A percentile compares a stretch with the other conserved stretches of the same genome.
phyloP scores from a whole-genome alignment of 1,139 yeast species.

The Petasospora fabianii region DNA sequence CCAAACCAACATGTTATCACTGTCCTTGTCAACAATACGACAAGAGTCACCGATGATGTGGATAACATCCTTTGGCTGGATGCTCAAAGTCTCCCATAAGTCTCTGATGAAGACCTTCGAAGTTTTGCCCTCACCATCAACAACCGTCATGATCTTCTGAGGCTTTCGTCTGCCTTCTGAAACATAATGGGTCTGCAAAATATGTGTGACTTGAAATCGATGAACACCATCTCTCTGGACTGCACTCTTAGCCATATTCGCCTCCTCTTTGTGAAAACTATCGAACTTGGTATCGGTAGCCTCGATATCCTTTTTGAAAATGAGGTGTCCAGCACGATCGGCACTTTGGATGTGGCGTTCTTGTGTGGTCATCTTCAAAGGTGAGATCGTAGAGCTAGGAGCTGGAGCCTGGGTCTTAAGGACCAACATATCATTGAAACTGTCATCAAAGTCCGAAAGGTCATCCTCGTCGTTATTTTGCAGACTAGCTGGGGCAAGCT shows the following conservation, averaged over 20 bases:
- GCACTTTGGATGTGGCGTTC: constrained; percentile 21
- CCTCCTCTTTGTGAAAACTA: constrained; percentile 16
- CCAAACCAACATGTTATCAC: constrained; percentile 63
- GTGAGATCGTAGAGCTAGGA: not conserved
- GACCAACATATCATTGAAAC: constrained; percentile 10
- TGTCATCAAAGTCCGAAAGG: constrained; percentile 11
- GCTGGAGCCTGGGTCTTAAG: constrained; percentile 11
- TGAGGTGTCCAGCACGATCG: constrained; percentile 30
- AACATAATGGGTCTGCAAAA: constrained; percentile 45
- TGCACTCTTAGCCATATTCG: constrained; percentile 41
- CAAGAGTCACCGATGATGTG: constrained; percentile 46
- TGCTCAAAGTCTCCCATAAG: constrained; percentile 45
- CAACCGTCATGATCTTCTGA: constrained; percentile 28
- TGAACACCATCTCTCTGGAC: constrained; percentile 44
- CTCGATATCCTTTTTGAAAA: constrained; percentile 33
- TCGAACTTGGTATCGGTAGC: constrained; percentile 27
- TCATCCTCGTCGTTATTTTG: constrained; percentile 4
- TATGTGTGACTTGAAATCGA: constrained; percentile 45
- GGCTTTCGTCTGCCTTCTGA: constrained; percentile 32
- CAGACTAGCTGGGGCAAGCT: not conserved
- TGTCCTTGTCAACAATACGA: constrained; percentile 48
- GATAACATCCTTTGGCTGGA: constrained; percentile 49
- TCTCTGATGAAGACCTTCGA: constrained; percentile 40
- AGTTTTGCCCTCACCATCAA: constrained; percentile 7
- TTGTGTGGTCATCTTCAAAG: constrained; percentile 19